Evolutionary conservation across 768 basidiomycete species (phyloP).

Genomic region (Boletus coccyginus): DNA sequence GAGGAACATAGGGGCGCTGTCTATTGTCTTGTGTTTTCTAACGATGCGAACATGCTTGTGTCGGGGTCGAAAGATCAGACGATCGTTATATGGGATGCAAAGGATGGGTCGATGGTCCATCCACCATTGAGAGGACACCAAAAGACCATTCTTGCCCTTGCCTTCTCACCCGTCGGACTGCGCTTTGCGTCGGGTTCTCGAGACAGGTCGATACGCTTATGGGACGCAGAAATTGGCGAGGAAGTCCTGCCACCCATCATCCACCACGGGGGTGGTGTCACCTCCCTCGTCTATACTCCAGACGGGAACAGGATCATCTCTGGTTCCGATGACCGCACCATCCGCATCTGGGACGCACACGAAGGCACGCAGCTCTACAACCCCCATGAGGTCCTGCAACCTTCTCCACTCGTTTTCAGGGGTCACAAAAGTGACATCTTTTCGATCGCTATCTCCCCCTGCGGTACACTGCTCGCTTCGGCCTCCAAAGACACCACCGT

Average conservation of each 20-base stretch:
- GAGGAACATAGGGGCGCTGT: constrained; percentile 19
- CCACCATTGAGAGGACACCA: constrained; percentile 21
- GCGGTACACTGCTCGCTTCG: constrained; percentile 28
- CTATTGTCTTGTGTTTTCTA: constrained; percentile 31
- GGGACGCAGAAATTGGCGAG: constrained; percentile 25
- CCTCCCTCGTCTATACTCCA: constrained; percentile 27
- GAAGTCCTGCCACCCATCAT: constrained; percentile 13
- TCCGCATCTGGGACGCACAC: constrained; percentile 31
- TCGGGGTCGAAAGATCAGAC: constrained; percentile 27
- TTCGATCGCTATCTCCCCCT: constrained; percentile 31
- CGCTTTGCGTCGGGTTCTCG: constrained; percentile 32
- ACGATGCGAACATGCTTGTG: constrained; percentile 23
- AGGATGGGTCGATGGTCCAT: constrained; percentile 12
- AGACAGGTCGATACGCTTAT: constrained; percentile 28
- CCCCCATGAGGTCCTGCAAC: constrained; percentile 1
- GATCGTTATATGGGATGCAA: constrained; percentile 26
- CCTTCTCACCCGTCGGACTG: constrained; percentile 27
- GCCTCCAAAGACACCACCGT: constrained; percentile 32
- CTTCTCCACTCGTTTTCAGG: constrained; percentile 12
- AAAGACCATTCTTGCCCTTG: constrained; percentile 26
- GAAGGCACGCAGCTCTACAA: constrained; percentile 15
- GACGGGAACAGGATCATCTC: constrained; percentile 30
- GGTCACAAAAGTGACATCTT: constrained; percentile 25
- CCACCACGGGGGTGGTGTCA: constrained; percentile 20
- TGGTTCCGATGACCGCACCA: constrained; percentile 28